A percentile compares a stretch with the other conserved stretches of the same genome.
Evolutionary conservation across 208 protist species (phyloP).

Genomic region (Leishmania braziliensis): DNA sequence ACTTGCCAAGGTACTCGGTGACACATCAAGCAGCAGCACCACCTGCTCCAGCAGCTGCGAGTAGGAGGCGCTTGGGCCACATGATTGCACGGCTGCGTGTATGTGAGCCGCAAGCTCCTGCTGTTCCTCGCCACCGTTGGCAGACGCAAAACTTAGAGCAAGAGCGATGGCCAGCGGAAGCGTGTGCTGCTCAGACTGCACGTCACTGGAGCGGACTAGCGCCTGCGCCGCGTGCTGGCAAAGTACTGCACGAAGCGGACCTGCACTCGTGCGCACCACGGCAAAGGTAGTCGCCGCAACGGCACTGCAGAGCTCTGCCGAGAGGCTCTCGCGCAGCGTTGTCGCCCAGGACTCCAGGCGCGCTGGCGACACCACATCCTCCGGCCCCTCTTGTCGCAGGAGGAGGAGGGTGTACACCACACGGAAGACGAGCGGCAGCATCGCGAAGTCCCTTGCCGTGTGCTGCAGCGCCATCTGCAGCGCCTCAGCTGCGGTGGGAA

Average conservation of each 20-base stretch:
- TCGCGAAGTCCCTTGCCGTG: conserved; percentile 55
- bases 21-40: conserved; percentile 76
- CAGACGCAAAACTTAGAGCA: conserved; percentile 15
- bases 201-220: conserved; percentile 30
- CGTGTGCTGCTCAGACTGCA: conserved; percentile 43
- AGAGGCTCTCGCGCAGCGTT: conserved; percentile 34
- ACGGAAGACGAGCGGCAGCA: conserved; percentile 54
- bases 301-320: conserved; percentile 31
- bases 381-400: conserved; percentile 31
- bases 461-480: conserved; percentile 48
- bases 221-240: conserved; percentile 12
- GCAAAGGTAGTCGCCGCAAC: conserved; percentile 36
- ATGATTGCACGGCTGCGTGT: not conserved
- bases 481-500: conserved; percentile 33
- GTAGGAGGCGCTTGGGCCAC: not conserved
- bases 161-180: conserved; percentile 19
- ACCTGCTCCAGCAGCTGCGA: conserved; percentile 52
- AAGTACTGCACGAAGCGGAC: conserved; percentile 28
- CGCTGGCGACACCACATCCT: conserved; percentile 23
- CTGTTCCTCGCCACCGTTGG: not conserved
- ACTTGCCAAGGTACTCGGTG: conserved; percentile 39
- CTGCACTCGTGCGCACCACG: conserved; percentile 30
- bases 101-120: conserved; percentile 12
- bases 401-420: conserved; percentile 53
- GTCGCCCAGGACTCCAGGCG: conserved; percentile 37